Evolutionary conservation across 2,329 filamentous ascomycete species (phyloP), one percentile per base, ranked within the genome.

Genomic region (Pyrenophora tritici-repentis): DNA sequence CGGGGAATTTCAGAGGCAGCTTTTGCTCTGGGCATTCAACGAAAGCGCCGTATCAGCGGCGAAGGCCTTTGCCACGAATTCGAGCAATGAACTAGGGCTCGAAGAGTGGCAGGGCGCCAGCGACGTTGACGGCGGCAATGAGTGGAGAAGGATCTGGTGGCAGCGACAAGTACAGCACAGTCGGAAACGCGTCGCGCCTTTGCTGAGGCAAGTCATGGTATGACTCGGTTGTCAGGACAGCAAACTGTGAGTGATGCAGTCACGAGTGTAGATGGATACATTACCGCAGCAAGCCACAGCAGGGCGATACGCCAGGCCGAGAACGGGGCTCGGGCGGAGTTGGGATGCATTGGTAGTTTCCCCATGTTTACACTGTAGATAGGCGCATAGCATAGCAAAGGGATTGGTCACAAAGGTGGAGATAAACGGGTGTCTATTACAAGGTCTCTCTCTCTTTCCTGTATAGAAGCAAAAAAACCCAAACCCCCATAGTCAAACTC

Each of bases 11-110:
- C 76, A 78, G 57, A 77, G 90, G 42, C 84, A 94, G 65, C 68
- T 91, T 32, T 73, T 93, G 5, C 73, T 92, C 0, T 88, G 87
- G 83, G 86, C 81, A 0, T 64, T 84, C 1, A 81, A 77, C 20
- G 74, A 79, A 1, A 68, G 70, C 3, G 86, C 81, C 0, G 74
- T 76, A 0, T 62, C 71, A 3, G 83, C 82, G 1, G 81, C 81
- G 13, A 74, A 79, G 65, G 71, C 67, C 13, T 93, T 93, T 62
- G 78, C 73, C 16, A 64, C 72, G 6, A 65, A 67, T 6, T 75
- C 78, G 5, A 65, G 57, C 2, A 77, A 78, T 12, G 76, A 76
- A 50, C 69, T 94, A 56, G 76, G 81, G 17, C 70, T 94, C 31
- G 75, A 80, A 62, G 65, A 71, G 0, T 89, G 84, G 9, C 73